phyloP scores from a whole-genome alignment of 2,329 filamentous ascomycete genomes.

The Microascus cirrosus region DNA sequence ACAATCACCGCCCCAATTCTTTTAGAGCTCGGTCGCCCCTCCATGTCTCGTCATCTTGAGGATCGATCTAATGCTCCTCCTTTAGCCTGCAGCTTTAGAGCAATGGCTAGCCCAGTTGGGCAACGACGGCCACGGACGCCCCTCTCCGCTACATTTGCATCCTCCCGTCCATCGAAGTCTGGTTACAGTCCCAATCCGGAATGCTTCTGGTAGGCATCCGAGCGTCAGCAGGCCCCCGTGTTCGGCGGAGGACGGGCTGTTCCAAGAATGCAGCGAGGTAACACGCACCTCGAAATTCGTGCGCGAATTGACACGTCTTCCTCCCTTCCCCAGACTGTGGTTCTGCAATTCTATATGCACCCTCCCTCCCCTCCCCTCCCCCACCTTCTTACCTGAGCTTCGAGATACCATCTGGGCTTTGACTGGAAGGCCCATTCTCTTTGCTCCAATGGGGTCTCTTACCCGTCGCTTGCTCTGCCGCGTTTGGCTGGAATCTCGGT shows the following conservation, averaged over 20 bases:
- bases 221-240: neutral
- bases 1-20: neutral
- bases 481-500: conserved; percentile 1
- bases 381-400: neutral
- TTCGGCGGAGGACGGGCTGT: neutral
- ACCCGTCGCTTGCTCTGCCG: neutral
- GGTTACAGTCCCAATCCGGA: neutral
- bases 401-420: neutral
- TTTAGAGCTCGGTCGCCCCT: neutral
- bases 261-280: neutral
- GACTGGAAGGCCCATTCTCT: neutral
- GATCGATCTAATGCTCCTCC: neutral
- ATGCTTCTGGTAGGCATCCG: neutral
- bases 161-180: neutral
- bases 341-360: conserved; percentile 1
- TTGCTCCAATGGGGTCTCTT: neutral
- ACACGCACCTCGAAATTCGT: neutral
- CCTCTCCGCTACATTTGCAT: neutral
- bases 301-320: neutral
- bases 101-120: conserved; percentile 5
- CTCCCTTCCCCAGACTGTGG: conserved; percentile 1
- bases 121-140: neutral
- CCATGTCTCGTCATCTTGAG: neutral
- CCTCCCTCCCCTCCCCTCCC: neutral
- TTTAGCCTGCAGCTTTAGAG: conserved; percentile 2